Evolutionary conservation across 306 rosid genomes (phyloP).

Genomic region (Lathyrus oleraceus): DNA sequence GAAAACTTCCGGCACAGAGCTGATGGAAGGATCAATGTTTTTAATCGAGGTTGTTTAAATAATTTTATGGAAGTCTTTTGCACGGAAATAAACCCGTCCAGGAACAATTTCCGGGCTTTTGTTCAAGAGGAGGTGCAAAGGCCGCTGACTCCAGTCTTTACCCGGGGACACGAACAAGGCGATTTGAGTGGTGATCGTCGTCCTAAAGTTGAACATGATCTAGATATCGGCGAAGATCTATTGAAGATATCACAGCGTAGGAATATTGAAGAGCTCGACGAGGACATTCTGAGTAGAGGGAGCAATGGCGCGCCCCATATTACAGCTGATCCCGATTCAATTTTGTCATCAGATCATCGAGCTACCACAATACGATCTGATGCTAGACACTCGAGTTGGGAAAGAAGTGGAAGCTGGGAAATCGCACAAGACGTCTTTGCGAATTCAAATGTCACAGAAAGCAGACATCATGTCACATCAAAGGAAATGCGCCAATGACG

Average conservation of each 20-base stretch:
- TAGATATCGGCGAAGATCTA: constrained; percentile 85
- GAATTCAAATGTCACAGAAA: constrained; percentile 64
- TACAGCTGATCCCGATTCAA: constrained; percentile 65
- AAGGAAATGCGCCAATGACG: constrained; percentile 59
- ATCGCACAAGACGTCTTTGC: constrained; percentile 65
- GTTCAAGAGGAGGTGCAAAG: constrained; percentile 68
- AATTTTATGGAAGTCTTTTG: constrained; percentile 89
- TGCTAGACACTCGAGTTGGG: constrained; percentile 79
- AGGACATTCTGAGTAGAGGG: constrained; percentile 71
- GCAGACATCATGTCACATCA: constrained; percentile 59
- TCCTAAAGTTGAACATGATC: constrained; percentile 85
- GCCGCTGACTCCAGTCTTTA: constrained; percentile 42
- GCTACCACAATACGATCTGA: constrained; percentile 77
- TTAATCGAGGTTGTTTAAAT: constrained; percentile 68
- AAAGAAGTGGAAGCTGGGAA: constrained; percentile 83
- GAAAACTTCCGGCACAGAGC: constrained; percentile 86
- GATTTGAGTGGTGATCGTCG: constrained; percentile 69
- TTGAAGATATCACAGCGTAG: constrained; percentile 92
- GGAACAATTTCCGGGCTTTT: constrained; percentile 76
- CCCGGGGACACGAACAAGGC: constrained; percentile 50
- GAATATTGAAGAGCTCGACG: constrained; percentile 70
- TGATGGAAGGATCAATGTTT: constrained; percentile 72
- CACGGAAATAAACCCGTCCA: constrained; percentile 71
- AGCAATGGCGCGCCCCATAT: constrained; percentile 64
- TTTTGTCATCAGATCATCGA: constrained; percentile 70